Evolutionary conservation across 164 flowering plant species (phyloP), one percentile per base, ranked within the genome.

Genomic region (Echeveria elegans): DNA sequence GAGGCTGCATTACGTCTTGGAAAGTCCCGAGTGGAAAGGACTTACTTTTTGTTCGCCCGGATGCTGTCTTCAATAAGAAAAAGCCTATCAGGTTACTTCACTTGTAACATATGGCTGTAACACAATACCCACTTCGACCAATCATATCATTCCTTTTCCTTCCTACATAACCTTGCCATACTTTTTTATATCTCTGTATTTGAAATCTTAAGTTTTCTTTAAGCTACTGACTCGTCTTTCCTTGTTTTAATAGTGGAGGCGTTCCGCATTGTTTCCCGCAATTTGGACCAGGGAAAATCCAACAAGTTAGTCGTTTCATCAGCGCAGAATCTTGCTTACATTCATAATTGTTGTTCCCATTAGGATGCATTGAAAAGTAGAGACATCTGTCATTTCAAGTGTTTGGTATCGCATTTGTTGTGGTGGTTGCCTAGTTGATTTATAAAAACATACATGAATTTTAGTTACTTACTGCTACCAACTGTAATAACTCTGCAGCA

Each of bases 71-170:
- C 72, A 85, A 86, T 71, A 90, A 90, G 69, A 80, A 85, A 72
- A 91, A 91, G 72, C 97, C 98, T n/a, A 90, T 94, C 82, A 94
- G 97, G 97, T 92, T 43, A 8, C n/a, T n/a, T n/a, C n/a, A n/a
- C n/a, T n/a, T n/a, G n/a, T n/a, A n/a, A n/a, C n/a, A n/a, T n/a
- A n/a, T n/a, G n/a, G n/a, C n/a, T n/a, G n/a, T n/a, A n/a, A n/a
- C n/a, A n/a, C n/a, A n/a, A n/a, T n/a, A n/a, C n/a, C n/a, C n/a
- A n/a, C n/a, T n/a, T n/a, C n/a, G n/a, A n/a, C n/a, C n/a, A n/a
- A n/a, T n/a, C n/a, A n/a, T n/a, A n/a, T n/a, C n/a, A n/a, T n/a
- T n/a, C n/a, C n/a, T n/a, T n/a, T n/a, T n/a, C n/a, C n/a, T n/a
- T n/a, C n/a, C n/a, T n/a, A n/a, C n/a, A n/a, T n/a, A n/a, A n/a